A percentile compares a stretch with the other conserved stretches of the same genome.
Evolutionary conservation across 495 filamentous ascomycete species (phyloP).

Genomic region (Xylaria flabelliformis): DNA sequence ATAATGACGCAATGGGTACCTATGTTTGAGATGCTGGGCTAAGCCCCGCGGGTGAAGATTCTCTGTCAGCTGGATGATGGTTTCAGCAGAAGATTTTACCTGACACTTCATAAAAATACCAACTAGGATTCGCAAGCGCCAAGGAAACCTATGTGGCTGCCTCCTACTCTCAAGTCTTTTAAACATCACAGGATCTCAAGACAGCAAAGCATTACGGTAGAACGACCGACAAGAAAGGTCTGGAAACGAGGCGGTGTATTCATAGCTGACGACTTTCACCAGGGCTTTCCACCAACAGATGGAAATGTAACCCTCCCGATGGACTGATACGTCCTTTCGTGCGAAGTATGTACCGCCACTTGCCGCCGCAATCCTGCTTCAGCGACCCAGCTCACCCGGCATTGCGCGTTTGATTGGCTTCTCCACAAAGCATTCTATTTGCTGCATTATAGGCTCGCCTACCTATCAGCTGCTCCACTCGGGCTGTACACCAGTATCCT

Average conservation of each 20-base stretch:
- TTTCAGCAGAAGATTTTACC: not conserved
- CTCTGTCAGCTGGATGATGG: conserved; percentile 9
- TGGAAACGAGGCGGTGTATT: conserved; percentile 5
- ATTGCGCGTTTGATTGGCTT: conserved; percentile 14
- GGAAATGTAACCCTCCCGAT: not conserved
- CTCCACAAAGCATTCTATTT: conserved; percentile 7
- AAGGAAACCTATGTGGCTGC: not conserved
- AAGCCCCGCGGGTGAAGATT: not conserved
- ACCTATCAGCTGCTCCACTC: not conserved
- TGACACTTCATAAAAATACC: not conserved
- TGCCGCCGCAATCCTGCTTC: conserved; percentile 14
- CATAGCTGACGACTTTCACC: conserved; percentile 4
- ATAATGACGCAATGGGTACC: conserved; percentile 19
- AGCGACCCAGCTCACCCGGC: not conserved
- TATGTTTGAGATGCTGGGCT: not conserved
- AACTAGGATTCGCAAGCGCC: not conserved
- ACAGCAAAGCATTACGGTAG: not conserved
- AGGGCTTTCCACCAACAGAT: not conserved
- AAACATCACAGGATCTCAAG: not conserved
- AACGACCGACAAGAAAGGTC: not conserved
- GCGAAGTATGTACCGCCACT: conserved; percentile 1
- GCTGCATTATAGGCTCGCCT: not conserved
- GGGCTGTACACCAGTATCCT: too few species aligned
- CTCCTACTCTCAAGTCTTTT: not conserved
- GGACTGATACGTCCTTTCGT: not conserved